A percentile compares a stretch with the other conserved stretches of the same genome.
Evolutionary conservation across 1,284 basidiomycete genomes (phyloP).

Genomic region (Ganoderma leucocontextum): DNA sequence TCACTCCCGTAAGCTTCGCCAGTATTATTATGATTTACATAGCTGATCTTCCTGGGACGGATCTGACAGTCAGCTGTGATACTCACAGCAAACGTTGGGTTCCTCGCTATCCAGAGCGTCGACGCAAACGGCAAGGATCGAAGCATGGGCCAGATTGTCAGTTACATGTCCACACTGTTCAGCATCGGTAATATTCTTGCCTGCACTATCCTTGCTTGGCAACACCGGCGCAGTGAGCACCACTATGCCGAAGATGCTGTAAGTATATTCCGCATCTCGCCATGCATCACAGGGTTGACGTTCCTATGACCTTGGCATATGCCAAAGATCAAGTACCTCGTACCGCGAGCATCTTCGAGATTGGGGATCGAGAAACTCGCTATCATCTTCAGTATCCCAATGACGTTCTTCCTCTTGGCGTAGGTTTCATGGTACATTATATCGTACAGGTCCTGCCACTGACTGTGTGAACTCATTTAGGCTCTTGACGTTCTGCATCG

Average conservation of each 20-base stretch:
- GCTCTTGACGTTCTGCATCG: slow-evolving; percentile 21
- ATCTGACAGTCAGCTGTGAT: slow-evolving; percentile 48
- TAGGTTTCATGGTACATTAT: slow-evolving; percentile 18
- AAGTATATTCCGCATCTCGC: slow-evolving; percentile 4
- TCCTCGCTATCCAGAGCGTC: slow-evolving; percentile 48
- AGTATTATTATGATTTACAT: background rate
- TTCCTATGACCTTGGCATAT: background rate
- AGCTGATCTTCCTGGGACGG: background rate
- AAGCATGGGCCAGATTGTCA: slow-evolving; percentile 37
- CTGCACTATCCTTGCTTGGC: slow-evolving; percentile 34
- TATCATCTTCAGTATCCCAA: slow-evolving; percentile 39
- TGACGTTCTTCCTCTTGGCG: slow-evolving; percentile 41
- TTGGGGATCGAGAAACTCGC: slow-evolving; percentile 35
- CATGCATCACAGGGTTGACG: background rate
- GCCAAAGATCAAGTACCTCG: slow-evolving; percentile 31
- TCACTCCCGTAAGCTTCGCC: slow-evolving; percentile 38
- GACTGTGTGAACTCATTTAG: background rate
- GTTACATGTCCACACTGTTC: slow-evolving; percentile 40
- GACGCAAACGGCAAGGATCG: slow-evolving; percentile 31
- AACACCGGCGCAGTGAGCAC: slow-evolving; percentile 30
- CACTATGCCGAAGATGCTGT: slow-evolving; percentile 30
- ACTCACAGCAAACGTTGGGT: slow-evolving; percentile 50
- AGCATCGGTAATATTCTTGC: slow-evolving; percentile 39
- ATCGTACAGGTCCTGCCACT: background rate
- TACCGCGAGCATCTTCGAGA: slow-evolving; percentile 12